These are phyloP conservation scores for Verticillium dahliae DNA, from an alignment of 2,329 filamentous ascomycete genomes.

Conservation along the genomic window DNA sequence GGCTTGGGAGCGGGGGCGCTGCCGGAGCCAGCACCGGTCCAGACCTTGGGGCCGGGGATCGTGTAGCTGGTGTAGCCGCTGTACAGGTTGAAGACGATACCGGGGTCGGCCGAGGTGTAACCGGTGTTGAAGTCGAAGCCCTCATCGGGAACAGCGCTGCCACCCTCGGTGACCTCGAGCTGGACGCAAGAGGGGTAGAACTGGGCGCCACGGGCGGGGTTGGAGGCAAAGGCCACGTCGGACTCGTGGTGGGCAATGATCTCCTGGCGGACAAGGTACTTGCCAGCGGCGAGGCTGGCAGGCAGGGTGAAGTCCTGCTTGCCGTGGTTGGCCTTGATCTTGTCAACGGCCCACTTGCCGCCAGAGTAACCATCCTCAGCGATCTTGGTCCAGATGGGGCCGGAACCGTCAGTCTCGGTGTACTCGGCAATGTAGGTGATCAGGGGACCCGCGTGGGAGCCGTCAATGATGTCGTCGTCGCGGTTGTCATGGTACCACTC, in stretches of 20 bases:
- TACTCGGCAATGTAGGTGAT: conserved; percentile 44
- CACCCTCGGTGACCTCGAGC: conserved; percentile 49
- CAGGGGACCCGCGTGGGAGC: conserved; percentile 46
- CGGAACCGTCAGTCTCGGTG: conserved; percentile 33
- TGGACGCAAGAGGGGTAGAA: conserved; percentile 55
- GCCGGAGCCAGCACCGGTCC: conserved; percentile 14
- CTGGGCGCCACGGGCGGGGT: conserved; percentile 36
- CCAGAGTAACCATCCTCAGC: conserved; percentile 28
- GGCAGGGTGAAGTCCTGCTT: conserved; percentile 42
- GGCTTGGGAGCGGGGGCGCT: conserved; percentile 6
- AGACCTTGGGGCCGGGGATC: conserved; percentile 28
- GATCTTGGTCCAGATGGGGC: conserved; percentile 45
- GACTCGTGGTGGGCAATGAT: conserved; percentile 47
- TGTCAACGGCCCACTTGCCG: conserved; percentile 34
- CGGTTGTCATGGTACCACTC: conserved; percentile 46
- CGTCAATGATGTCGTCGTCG: conserved; percentile 44
- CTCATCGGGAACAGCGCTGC: conserved; percentile 36
- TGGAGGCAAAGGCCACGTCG: conserved; percentile 19
- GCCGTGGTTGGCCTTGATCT: conserved; percentile 42
- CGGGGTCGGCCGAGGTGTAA: conserved; percentile 51
- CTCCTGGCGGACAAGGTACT: conserved; percentile 49
- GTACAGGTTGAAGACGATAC: conserved; percentile 57
- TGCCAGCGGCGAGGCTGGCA: conserved; percentile 34
- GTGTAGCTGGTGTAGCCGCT: conserved; percentile 18
- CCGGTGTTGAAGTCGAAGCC: conserved; percentile 41